A percentile compares a stretch with the other conserved stretches of the same genome.
phyloP scores from a whole-genome alignment of 345 rosid genomes.

The Heritiera fomes region DNA sequence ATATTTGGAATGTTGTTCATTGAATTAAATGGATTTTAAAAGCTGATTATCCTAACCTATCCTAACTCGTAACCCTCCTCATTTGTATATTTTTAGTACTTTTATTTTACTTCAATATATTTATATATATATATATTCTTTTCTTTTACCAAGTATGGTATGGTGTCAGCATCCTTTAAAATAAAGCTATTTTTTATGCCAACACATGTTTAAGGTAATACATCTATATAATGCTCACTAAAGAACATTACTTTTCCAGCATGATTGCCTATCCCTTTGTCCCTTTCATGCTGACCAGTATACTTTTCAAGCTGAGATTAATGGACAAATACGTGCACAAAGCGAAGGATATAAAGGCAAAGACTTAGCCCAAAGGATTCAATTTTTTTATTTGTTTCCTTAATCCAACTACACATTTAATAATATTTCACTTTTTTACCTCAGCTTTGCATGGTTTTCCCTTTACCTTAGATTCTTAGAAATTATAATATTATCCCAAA shows the following conservation, averaged over 20 bases:
- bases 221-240: neutral
- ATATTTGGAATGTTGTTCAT: too few species aligned
- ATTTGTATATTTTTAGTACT: too few species aligned
- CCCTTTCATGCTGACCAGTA: neutral
- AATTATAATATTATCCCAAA: neutral
- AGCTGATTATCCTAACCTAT: too few species aligned
- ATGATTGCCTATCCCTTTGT: neutral
- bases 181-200: neutral
- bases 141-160: too few species aligned
- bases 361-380: neutral
- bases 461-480: neutral
- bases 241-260: neutral
- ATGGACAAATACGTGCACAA: neutral
- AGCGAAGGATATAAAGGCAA: neutral
- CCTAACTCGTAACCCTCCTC: too few species aligned
- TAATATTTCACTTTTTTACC: neutral
- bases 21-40: too few species aligned
- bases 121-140: too few species aligned
- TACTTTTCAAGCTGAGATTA: neutral
- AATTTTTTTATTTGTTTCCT: neutral
- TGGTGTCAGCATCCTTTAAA: neutral
- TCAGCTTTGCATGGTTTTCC: neutral
- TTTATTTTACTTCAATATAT: too few species aligned
- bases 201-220: neutral
- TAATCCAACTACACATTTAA: neutral